phyloP scores from a whole-genome alignment of 495 filamentous ascomycete genomes.

The Haplographium delicatum region DNA sequence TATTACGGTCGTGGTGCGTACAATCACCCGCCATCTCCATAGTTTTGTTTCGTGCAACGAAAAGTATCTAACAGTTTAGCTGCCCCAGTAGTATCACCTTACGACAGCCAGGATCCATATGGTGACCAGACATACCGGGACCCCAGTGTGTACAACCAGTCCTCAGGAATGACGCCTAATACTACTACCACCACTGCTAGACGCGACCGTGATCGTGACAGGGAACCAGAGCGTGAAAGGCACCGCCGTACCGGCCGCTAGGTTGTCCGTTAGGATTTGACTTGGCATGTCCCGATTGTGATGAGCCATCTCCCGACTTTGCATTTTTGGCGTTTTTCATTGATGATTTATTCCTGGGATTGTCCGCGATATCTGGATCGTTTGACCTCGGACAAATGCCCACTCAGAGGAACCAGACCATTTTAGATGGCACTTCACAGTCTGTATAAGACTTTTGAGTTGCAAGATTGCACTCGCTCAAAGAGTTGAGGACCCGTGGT shows the following conservation, averaged over 20 bases:
- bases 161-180: slow-evolving; percentile 10
- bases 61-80: slow-evolving; percentile 24
- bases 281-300: slow-evolving; percentile 10
- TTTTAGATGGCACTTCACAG: slow-evolving; percentile 9
- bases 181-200: slow-evolving; percentile 9
- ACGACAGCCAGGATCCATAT: slow-evolving; percentile 1
- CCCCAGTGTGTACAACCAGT: slow-evolving; percentile 5
- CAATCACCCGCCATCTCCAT: slow-evolving; percentile 18
- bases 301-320: slow-evolving; percentile 8
- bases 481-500: slow-evolving; percentile 5
- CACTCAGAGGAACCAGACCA: slow-evolving; percentile 16
- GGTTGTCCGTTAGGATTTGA: slow-evolving; percentile 13
- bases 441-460: slow-evolving; percentile 12
- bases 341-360: slow-evolving; percentile 12
- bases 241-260: slow-evolving; percentile 4
- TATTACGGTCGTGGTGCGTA: slow-evolving; percentile 51
- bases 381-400: slow-evolving; percentile 9
- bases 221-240: slow-evolving; percentile 17
- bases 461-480: slow-evolving; percentile 13
- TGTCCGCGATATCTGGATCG: slow-evolving; percentile 15
- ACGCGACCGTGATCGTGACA: slow-evolving; percentile 16
- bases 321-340: slow-evolving; percentile 25
- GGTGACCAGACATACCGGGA: slow-evolving; percentile 12
- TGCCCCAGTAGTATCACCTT: slow-evolving; percentile 7
- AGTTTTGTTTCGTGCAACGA: slow-evolving; percentile 2